These are phyloP conservation scores for Quercus aquifolioides DNA, from an alignment of 306 rosid genomes.

Conservation along the genomic window DNA sequence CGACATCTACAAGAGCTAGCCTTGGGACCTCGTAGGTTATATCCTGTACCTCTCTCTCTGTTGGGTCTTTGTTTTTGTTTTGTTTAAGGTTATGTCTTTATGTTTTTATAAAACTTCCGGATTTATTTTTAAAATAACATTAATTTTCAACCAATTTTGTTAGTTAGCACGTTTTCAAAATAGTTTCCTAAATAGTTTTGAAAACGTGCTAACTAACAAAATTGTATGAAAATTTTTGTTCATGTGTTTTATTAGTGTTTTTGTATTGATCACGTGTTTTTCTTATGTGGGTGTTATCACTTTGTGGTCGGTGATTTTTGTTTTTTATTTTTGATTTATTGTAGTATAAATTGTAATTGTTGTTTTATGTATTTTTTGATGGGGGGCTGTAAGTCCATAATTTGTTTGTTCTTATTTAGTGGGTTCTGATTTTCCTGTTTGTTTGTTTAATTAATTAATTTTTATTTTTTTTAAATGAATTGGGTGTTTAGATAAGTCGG, in stretches of 20 bases:
- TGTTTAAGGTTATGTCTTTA: too few species aligned
- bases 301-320: background rate
- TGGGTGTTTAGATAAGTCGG: slow-evolving; percentile 67
- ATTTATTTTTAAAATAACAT: too few species aligned
- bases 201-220: too few species aligned
- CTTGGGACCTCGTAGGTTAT: too few species aligned
- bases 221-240: background rate
- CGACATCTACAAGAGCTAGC: too few species aligned
- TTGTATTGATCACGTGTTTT: background rate
- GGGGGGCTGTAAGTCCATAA: background rate
- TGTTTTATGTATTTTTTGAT: background rate
- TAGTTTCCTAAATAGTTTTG: too few species aligned
- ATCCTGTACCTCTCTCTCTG: too few species aligned
- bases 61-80: too few species aligned
- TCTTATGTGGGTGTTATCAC: background rate
- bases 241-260: background rate
- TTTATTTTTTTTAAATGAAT: background rate
- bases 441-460: background rate
- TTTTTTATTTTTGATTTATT: background rate
- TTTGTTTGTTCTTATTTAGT: slow-evolving; percentile 2
- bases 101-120: background rate
- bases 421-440: background rate
- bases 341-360: background rate
- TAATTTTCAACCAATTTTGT: too few species aligned
- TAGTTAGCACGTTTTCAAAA: too few species aligned